Base-by-base conservation (phyloP, 2,329 filamentous ascomycete genomes). In the Pseudocercospora fuligena region DNA sequence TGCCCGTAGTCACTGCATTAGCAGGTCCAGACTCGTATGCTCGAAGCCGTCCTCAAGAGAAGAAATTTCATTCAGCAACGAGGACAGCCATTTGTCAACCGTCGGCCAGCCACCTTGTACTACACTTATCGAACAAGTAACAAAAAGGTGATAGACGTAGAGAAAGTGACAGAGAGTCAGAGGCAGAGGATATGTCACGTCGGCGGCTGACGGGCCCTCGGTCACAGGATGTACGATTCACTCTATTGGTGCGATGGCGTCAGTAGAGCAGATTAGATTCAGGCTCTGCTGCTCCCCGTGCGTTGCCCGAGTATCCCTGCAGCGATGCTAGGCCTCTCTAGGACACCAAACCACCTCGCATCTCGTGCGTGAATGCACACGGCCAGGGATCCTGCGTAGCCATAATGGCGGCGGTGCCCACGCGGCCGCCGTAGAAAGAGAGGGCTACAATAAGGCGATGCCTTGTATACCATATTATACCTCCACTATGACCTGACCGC, bases 191-290 rank as follows among this genome's bases (percentile, higher is more conserved):
- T 31, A 11, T 19, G 56, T 58, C 56, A 58, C 56, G 56, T 58
- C 29, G 56, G 56, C 29, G 56, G 56, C 56, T 58, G 56, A 40
- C 56, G 33, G 56, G 56, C 29, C 9, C n/a, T 36, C 56, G 33
- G 31, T 23, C 7, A 11, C 16, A 25, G 31, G 19, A 58, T 58
- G 56, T 40, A 58, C 31, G 56, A 23, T 19, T 14, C 25, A 11
- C 51, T 56, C 51, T 29, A 56, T 56, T 56, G 51, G 51, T 56
- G 51, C 51, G 51, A 56, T 56, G 51, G 51, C 51, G 51, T n/a
- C 21, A 31, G 27, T 31, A n/a, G 51, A 27, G 23, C 51, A 31
- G 51, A 56, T 56, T 56, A 33, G 51, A 29, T 31, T 56, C 51
- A 56, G 51, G 51, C 51, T 56, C 51, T 27, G 23, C 51, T 56